Evolutionary conservation across 371 early-diverging fungal species (phyloP).

Genomic region (Saksenaea vasiformis): DNA sequence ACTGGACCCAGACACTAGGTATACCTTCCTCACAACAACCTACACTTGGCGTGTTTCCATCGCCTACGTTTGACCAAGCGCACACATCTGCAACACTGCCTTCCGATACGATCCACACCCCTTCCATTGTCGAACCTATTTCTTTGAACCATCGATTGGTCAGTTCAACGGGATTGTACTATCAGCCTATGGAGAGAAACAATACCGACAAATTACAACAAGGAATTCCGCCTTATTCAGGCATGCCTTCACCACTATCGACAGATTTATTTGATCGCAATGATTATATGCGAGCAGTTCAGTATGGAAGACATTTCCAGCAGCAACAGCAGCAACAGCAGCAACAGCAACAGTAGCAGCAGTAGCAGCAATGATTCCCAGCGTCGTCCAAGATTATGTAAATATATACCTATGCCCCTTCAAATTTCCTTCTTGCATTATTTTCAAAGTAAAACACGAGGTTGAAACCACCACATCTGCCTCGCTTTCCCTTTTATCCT

Average conservation of each 20-base stretch:
- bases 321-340: neutral
- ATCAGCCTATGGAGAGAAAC: neutral
- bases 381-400: too few relatives aligned
- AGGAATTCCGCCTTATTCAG: neutral
- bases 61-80: neutral
- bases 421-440: too few relatives aligned
- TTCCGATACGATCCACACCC: neutral
- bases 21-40: neutral
- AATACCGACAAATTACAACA: neutral
- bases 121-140: neutral
- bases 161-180: neutral
- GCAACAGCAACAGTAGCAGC: neutral
- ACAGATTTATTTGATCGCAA: neutral
- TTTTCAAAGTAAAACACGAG: too few relatives aligned
- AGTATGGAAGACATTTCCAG: neutral
- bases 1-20: neutral
- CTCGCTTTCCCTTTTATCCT: too few relatives aligned
- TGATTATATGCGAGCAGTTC: neutral
- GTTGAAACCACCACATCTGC: too few relatives aligned
- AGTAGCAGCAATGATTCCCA: neutral
- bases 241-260: neutral
- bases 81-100: neutral
- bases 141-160: neutral
- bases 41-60: neutral
- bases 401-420: too few relatives aligned